phyloP scores from a whole-genome alignment of 371 early-diverging fungal genomes.

The Apophysomyces elegans region DNA sequence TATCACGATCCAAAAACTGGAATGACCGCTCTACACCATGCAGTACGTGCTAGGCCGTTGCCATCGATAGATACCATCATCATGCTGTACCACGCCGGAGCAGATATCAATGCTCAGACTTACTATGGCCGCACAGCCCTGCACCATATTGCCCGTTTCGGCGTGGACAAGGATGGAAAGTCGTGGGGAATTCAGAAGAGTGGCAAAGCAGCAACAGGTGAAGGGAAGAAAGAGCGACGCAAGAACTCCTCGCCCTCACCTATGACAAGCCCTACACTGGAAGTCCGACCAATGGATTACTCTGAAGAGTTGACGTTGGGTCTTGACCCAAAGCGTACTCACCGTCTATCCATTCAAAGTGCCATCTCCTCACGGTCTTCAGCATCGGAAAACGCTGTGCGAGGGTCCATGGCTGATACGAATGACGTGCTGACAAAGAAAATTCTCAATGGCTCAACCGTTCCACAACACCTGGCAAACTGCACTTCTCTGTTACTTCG shows the following conservation, averaged over 20 bases:
- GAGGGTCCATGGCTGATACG: conserved; percentile 13
- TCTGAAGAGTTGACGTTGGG: neutral
- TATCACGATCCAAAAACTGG: conserved; percentile 68
- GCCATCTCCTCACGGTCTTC: conserved; percentile 22
- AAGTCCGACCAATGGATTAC: neutral
- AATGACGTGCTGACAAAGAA: conserved; percentile 7
- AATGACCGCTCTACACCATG: conserved; percentile 68
- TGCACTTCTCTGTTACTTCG: conserved; percentile 59
- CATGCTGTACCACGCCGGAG: conserved; percentile 68
- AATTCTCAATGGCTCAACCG: conserved; percentile 23
- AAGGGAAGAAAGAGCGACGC: conserved; percentile 1
- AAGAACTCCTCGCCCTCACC: conserved; percentile 23
- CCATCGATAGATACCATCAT: conserved; percentile 64
- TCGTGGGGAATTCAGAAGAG: conserved; percentile 55
- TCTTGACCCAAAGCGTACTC: conserved; percentile 2
- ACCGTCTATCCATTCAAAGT: conserved; percentile 23
- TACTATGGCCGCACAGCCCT: conserved; percentile 67
- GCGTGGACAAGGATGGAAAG: conserved; percentile 47
- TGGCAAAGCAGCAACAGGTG: conserved; percentile 11
- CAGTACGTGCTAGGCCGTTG: conserved; percentile 63
- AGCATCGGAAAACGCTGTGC: conserved; percentile 14
- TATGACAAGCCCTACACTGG: conserved; percentile 5
- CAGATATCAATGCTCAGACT: conserved; percentile 69
- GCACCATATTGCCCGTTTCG: conserved; percentile 65
- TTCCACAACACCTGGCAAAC: conserved; percentile 49